Conservation (phyloP, 352 stramenopile genomes). For the Phytophthora aleatoria region DNA sequence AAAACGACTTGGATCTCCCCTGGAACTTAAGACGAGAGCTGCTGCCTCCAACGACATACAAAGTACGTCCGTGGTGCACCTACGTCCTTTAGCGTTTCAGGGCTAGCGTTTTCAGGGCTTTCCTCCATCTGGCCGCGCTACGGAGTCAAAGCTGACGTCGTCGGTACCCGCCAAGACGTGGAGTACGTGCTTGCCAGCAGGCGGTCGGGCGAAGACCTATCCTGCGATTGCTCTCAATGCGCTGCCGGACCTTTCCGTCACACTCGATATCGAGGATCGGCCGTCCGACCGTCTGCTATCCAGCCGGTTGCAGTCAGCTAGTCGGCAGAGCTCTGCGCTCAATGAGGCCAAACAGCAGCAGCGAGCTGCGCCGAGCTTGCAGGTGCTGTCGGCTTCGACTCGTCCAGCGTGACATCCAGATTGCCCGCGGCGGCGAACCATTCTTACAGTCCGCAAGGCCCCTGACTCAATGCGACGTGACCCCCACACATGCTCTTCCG, state of each 20-base stretch:
- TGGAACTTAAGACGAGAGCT: background rate
- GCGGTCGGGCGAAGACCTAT: conserved; percentile 20
- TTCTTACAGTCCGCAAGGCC: background rate
- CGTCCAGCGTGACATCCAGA: conserved; percentile 15
- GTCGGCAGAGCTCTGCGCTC: conserved; percentile 4
- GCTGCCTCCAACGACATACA: background rate
- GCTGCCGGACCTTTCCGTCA: conserved; percentile 32
- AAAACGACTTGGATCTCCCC: background rate
- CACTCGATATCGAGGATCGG: conserved; percentile 18
- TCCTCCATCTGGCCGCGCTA: background rate
- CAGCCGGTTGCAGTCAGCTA: conserved; percentile 19
- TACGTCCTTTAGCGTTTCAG: conserved; percentile 6
- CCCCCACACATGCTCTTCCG: conserved; percentile 31
- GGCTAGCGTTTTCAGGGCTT: conserved; percentile 3
- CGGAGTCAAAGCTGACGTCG: background rate
- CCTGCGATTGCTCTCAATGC: conserved; percentile 26
- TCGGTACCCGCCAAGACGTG: background rate
- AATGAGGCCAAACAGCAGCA: conserved; percentile 4
- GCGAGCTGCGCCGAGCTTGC: conserved; percentile 3
- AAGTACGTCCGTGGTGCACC: no score
- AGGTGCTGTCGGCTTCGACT: conserved; percentile 4
- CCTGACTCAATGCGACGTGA: conserved; percentile 13
- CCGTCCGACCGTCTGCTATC: conserved; percentile 29
- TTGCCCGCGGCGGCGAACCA: background rate
- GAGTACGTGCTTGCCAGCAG: conserved; percentile 36